These are phyloP conservation scores for Cryptosporidium felis DNA, from an alignment of 169 alveolate genomes.

Conservation along the genomic window DNA sequence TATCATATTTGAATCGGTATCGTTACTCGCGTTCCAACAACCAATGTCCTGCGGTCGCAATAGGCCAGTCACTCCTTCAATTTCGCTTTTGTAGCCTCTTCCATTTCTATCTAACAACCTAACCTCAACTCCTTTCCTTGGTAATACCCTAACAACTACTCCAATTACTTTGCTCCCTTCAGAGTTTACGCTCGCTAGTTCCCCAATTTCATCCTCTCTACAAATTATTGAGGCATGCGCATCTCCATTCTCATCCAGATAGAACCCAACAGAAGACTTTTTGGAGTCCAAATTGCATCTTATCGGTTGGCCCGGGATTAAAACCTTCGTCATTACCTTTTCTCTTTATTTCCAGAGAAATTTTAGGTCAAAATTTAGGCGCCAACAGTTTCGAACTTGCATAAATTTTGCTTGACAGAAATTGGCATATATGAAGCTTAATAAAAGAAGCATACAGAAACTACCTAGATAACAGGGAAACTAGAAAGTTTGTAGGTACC, in stretches of 20 bases:
- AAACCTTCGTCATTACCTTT: too few relatives aligned
- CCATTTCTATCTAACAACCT: constrained; percentile 19
- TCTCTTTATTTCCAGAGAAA: too few relatives aligned
- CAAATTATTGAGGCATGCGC: constrained; percentile 27
- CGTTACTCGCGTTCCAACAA: constrained; percentile 47
- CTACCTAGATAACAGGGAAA: too few relatives aligned
- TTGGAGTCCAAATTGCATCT: neutral
- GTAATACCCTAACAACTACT: constrained; percentile 34
- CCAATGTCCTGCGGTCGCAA: constrained; percentile 49
- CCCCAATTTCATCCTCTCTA: constrained; percentile 28
- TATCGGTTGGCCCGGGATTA: constrained; percentile 58
- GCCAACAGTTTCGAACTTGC: too few relatives aligned
- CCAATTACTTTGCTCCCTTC: constrained; percentile 29
- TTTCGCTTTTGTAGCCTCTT: constrained; percentile 18
- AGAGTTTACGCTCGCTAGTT: neutral
- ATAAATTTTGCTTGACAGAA: too few relatives aligned
- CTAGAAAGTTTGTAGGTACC: too few relatives aligned
- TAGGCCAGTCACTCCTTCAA: constrained; percentile 40
- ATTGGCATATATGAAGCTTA: too few relatives aligned
- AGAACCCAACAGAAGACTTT: constrained; percentile 8
- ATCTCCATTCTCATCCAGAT: constrained; percentile 5
- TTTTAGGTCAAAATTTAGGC: too few relatives aligned
- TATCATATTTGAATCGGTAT: neutral
- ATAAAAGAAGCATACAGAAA: too few relatives aligned
- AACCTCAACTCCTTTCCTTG: constrained; percentile 60